A percentile compares a stretch with the other conserved stretches of the same genome.
Conservation (phyloP, 1,284 basidiomycete genomes). For the Boletellus sp. region DNA sequence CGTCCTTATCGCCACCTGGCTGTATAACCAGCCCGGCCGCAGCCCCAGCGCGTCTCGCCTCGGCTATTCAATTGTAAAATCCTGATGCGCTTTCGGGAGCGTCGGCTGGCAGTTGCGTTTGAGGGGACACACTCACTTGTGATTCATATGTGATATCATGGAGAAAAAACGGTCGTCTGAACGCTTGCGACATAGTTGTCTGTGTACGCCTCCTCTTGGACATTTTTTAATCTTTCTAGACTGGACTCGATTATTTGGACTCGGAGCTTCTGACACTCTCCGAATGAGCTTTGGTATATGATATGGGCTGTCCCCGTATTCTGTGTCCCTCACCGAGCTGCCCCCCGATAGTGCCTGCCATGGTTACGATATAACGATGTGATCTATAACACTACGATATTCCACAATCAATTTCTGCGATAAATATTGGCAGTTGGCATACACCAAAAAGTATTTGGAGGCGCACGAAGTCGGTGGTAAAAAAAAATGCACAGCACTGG, state of each 20-base stretch:
- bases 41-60: slow-evolving; percentile 25
- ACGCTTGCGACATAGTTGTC: slow-evolving; percentile 23
- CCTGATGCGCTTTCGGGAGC: slow-evolving; percentile 13
- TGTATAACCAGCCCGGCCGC: slow-evolving; percentile 75
- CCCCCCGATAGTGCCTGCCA: slow-evolving; percentile 9
- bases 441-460: background rate
- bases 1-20: slow-evolving; percentile 84
- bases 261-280: slow-evolving; percentile 12
- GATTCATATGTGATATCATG: slow-evolving; percentile 8
- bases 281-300: slow-evolving; percentile 18
- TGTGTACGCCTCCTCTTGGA: slow-evolving; percentile 19
- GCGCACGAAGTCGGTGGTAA: background rate
- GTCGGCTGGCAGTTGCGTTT: background rate
- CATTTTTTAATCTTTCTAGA: slow-evolving; percentile 24
- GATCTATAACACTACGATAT: slow-evolving; percentile 30
- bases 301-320: slow-evolving; percentile 20
- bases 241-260: slow-evolving; percentile 27
- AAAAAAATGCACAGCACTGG: slow-evolving; percentile 1
- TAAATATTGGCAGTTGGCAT: slow-evolving; percentile 7
- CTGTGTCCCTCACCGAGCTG: slow-evolving; percentile 8
- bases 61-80: slow-evolving; percentile 29
- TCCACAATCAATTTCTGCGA: slow-evolving; percentile 10
- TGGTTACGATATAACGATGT: slow-evolving; percentile 28
- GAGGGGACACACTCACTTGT: background rate
- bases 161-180: slow-evolving; percentile 8